These are phyloP conservation scores for Mycena maculata DNA, from an alignment of 768 basidiomycete species.

Conservation along the genomic window DNA sequence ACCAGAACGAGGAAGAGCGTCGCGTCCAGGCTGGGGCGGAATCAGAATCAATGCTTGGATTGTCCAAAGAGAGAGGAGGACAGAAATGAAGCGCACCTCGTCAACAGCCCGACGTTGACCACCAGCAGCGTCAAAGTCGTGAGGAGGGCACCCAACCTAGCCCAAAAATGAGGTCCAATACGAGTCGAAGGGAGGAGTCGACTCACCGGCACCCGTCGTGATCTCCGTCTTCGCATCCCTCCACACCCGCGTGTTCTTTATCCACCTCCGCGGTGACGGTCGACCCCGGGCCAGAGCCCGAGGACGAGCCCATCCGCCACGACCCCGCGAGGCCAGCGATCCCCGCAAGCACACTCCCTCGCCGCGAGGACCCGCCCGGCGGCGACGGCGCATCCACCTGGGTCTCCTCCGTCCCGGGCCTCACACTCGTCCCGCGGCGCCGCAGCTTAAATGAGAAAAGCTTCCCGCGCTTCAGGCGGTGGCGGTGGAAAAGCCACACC, in stretches of 20 bases:
- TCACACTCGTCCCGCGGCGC: constrained; percentile 4
- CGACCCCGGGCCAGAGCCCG: constrained; percentile 13
- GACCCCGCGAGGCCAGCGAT: constrained; percentile 18
- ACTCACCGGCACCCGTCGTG: constrained; percentile 25
- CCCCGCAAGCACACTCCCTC: constrained; percentile 14
- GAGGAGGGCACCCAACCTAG: constrained; percentile 45
- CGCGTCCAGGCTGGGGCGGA: constrained; percentile 41
- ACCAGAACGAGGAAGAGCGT: constrained; percentile 43
- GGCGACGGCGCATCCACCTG: constrained; percentile 1
- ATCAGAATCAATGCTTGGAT: neutral
- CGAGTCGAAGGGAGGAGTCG: neutral
- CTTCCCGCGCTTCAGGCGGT: constrained; percentile 46
- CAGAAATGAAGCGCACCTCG: constrained; percentile 40
- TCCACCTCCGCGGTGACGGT: constrained; percentile 20
- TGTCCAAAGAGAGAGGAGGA: neutral
- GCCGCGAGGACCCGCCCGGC: constrained; percentile 6
- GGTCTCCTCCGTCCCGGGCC: constrained; percentile 4
- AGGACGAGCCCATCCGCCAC: constrained; percentile 26
- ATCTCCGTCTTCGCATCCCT: constrained; percentile 1
- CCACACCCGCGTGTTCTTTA: constrained; percentile 1
- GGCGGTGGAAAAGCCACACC: constrained; percentile 37
- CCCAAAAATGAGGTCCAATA: neutral
- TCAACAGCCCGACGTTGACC: constrained; percentile 49
- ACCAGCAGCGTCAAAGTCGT: constrained; percentile 47
- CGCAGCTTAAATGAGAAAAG: constrained; percentile 36